Percentiles rank a stretch among this genome's conserved stretches.
Conservation (phyloP, 2,329 filamentous ascomycete species). For the Colletotrichum plurivorum region DNA sequence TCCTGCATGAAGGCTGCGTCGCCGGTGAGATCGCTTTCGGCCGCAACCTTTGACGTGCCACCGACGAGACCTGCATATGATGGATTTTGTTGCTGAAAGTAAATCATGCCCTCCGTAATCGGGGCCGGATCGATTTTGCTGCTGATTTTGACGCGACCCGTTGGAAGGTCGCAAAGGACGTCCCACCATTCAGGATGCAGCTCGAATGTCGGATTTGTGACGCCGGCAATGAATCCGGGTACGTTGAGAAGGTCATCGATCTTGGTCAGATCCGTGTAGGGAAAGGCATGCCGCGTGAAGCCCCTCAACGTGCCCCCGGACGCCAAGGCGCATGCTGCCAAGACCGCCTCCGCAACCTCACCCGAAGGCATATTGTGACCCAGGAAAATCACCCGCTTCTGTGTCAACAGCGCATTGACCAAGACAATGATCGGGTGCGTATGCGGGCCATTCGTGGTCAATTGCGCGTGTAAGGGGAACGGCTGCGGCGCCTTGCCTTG, state of each 20-base stretch:
- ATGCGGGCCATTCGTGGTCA: conserved; percentile 89
- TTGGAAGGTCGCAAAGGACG: conserved; percentile 91
- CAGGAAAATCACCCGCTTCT: conserved; percentile 96
- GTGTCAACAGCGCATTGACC: conserved; percentile 93
- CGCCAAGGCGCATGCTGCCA: conserved; percentile 94
- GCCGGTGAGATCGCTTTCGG: conserved; percentile 79
- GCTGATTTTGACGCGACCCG: conserved; percentile 94
- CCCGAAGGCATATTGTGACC: conserved; percentile 96
- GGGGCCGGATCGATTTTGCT: conserved; percentile 86
- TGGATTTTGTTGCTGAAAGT: conserved; percentile 87
- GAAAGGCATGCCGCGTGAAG: conserved; percentile 96
- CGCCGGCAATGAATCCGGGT: conserved; percentile 96
- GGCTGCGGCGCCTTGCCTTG: conserved; percentile 88
- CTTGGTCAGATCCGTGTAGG: conserved; percentile 97
- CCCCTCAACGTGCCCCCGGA: conserved; percentile 93
- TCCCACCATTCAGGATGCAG: conserved; percentile 99
- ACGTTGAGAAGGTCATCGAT: conserved; percentile 97
- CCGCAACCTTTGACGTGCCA: conserved; percentile 55
- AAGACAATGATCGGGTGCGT: conserved; percentile 97
- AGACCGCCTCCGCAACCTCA: conserved; percentile 96
- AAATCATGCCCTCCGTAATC: conserved; percentile 86
- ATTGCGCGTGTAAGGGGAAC: conserved; percentile 88
- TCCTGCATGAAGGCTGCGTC: conserved; percentile 92
- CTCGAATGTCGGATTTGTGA: conserved; percentile 97
- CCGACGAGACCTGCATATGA: conserved; percentile 65